Percentiles rank a stretch among this genome's conserved stretches.
These are phyloP conservation scores for Climacium dendroides DNA, from an alignment of 225 moss, liverwort and hornwort genomes.

Conservation along the genomic window DNA sequence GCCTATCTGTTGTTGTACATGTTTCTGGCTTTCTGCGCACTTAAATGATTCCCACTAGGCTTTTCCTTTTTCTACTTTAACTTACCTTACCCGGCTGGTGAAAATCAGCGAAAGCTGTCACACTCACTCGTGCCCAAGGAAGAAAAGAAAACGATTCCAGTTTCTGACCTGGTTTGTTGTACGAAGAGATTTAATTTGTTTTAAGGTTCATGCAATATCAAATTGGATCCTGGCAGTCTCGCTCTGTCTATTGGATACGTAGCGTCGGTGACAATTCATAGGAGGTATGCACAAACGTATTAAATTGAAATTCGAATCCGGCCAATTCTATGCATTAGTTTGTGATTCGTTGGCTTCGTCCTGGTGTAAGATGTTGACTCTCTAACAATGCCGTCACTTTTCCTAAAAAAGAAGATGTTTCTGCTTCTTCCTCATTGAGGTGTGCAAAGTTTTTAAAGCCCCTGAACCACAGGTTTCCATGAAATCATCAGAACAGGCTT, in stretches of 20 bases:
- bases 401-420: background rate
- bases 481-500: background rate
- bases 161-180: background rate
- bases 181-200: background rate
- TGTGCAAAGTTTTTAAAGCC: background rate
- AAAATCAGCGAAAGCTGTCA: background rate
- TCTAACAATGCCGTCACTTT: background rate
- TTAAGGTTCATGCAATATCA: background rate
- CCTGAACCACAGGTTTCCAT: background rate
- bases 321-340: background rate
- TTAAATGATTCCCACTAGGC: background rate
- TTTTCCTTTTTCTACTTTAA: no score
- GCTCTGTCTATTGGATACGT: background rate
- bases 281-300: background rate
- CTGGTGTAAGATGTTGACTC: background rate
- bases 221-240: background rate
- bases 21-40: background rate
- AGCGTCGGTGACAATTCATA: background rate
- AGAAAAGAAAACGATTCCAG: background rate
- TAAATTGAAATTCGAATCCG: background rate
- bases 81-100: background rate
- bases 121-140: background rate
- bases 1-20: background rate
- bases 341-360: no score
- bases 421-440: background rate